phyloP scores from a whole-genome alignment of 345 rosid genomes.

The Gossypium bickii region DNA sequence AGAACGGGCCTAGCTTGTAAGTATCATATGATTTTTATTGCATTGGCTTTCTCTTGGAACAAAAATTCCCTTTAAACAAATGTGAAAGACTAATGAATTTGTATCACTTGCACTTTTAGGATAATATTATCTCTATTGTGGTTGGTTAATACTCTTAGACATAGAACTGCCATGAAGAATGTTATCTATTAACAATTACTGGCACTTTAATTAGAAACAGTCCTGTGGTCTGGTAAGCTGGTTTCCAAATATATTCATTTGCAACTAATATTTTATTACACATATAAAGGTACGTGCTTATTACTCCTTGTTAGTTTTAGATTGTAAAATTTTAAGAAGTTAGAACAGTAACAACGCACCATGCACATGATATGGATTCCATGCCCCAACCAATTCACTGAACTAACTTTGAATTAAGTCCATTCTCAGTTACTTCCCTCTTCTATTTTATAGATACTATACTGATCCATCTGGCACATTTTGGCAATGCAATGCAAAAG shows the following conservation, averaged over 20 bases:
- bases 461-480: conserved; percentile 97
- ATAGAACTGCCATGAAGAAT: not conserved
- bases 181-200: not conserved
- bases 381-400: not conserved
- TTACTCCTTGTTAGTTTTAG: not conserved
- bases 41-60: not conserved
- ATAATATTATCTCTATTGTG: not conserved
- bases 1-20: conserved; percentile 95
- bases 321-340: not conserved
- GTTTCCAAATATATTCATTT: not conserved
- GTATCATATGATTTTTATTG: conserved; percentile 20
- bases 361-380: not conserved
- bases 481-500: conserved; percentile 99
- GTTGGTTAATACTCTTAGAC: not conserved
- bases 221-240: not conserved
- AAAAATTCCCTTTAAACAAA: not conserved
- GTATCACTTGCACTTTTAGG: not conserved
- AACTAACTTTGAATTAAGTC: not conserved
- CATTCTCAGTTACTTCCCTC: not conserved
- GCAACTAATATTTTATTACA: not conserved
- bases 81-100: not conserved
- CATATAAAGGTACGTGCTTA: not conserved
- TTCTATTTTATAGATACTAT: conserved; percentile 53
- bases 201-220: not conserved
- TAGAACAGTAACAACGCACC: not conserved